These are phyloP conservation scores for Spirogloea muscicola DNA, from an alignment of 139 green algal species.

Conservation along the genomic window DNA sequence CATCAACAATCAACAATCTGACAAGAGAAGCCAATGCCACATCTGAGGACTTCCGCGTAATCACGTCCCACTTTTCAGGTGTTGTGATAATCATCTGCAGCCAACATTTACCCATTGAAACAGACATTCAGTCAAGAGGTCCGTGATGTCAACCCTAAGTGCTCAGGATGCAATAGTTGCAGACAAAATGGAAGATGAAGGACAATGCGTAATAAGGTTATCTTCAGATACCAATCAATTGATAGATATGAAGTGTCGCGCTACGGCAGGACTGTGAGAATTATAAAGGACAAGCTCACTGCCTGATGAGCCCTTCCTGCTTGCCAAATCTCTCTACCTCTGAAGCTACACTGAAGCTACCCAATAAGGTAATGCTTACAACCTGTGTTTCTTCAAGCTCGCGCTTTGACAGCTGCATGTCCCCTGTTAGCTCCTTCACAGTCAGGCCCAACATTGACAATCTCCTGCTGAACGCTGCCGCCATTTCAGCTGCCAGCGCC, in stretches of 20 bases:
- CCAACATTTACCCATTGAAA: background rate
- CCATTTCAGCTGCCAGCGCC: conserved; percentile 84
- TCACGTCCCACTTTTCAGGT: conserved; percentile 98
- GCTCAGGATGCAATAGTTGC: too few species aligned
- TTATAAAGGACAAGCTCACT: too few species aligned
- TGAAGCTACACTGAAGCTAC: background rate
- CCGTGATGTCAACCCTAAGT: too few species aligned
- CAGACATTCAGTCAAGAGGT: conserved; percentile 13
- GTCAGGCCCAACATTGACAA: conserved; percentile 72
- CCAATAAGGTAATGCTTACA: background rate
- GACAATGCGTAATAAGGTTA: too few species aligned
- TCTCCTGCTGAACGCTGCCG: conserved; percentile 74
- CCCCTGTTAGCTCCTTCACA: conserved; percentile 87
- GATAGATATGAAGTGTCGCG: too few species aligned
- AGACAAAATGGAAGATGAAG: too few species aligned
- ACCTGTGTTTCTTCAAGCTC: conserved; percentile 95
- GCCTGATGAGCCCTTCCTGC: too few species aligned
- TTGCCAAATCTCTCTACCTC: background rate
- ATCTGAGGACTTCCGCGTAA: conserved; percentile 96
- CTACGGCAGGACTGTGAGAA: too few species aligned
- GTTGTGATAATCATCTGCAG: conserved; percentile 98
- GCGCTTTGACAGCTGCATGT: conserved; percentile 92
- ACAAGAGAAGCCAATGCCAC: conserved; percentile 71
- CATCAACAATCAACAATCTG: conserved; percentile 88
- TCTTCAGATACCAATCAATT: too few species aligned